Evolutionary conservation across 179 eudicot species (phyloP), one percentile per base, ranked within the genome.

Genomic region (Silene coronaria): DNA sequence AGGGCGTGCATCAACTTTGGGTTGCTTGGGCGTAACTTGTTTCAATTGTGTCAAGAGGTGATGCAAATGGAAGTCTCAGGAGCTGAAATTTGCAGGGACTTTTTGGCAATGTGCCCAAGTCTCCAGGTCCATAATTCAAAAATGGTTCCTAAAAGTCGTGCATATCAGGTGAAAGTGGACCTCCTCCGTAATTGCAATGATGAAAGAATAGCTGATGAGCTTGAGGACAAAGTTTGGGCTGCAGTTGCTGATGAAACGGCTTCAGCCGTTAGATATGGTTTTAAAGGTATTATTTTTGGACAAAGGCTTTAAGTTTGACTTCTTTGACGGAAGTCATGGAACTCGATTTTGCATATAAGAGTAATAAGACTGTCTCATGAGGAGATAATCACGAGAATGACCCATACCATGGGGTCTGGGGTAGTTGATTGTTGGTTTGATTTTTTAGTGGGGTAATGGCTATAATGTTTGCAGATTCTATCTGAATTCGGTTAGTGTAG

Each of bases 241-340:
- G 89, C 99, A 58, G 97, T 95, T 77, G 91, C 97, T 59, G 96
- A 87, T 71, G 99, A 95, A 84, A 95, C 99, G 5, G 97, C 99
- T 84, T 86, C 91, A 70, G 97, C 99, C 71, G 99, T 95, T 63
- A 86, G 93, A 88, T 93, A 95, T 77, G 99, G 96, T 27, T 91
- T 95, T 77, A 86, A 84, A 91, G 99, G 99, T 91, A 81, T 38
- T 34, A 32, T n/a, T 68, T 32, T 45, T 23, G 30, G 58, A 23
- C 12, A 21, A 3, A 68, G 97, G 93, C 30, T 88, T 95, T 76
- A 84, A 83, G 96, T 91, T 62, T 64, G 19, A 36, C 67, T 17
- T 65, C 26, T 48, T 23, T 46, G 53, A 58, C 27, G 42, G 32
- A 45, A 45, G 51, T 45, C 16, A 45, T 12, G 21, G 8, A 16